Conservation (phyloP, 2,329 filamentous ascomycete species). For the Paramyrothecium sp. region DNA sequence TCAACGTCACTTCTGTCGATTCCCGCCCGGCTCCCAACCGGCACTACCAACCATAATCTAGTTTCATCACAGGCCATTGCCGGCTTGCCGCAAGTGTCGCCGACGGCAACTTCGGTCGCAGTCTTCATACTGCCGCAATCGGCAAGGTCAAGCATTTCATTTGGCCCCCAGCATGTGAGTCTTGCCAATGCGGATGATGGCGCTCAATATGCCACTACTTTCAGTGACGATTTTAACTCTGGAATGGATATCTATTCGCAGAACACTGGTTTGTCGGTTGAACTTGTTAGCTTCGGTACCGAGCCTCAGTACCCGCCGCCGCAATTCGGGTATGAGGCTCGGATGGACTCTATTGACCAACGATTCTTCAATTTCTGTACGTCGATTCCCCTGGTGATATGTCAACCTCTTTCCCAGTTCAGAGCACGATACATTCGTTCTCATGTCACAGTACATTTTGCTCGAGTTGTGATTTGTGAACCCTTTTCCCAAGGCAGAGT, state of each 20-base stretch:
- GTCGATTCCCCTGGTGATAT: slow-evolving; percentile 9
- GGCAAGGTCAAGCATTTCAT: not conserved
- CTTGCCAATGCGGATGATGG: no score
- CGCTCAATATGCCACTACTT: no score
- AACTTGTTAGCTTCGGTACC: slow-evolving; percentile 6
- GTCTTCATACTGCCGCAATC: not conserved
- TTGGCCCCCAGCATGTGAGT: not conserved
- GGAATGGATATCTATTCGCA: no score
- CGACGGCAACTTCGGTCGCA: not conserved
- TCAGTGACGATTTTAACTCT: no score
- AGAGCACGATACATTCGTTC: no score
- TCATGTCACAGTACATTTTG: no score
- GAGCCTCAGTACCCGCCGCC: slow-evolving; percentile 23
- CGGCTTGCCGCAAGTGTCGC: not conserved
- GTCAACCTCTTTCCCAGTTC: not conserved
- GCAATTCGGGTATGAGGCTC: slow-evolving; percentile 27
- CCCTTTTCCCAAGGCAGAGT: no score
- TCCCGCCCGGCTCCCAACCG: not conserved
- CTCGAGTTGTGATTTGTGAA: no score
- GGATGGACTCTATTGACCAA: slow-evolving; percentile 31
- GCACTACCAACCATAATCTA: not conserved
- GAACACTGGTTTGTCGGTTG: not conserved
- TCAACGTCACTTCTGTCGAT: not conserved
- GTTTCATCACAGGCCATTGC: not conserved
- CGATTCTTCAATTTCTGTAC: slow-evolving; percentile 33